Base-by-base conservation (phyloP, 768 basidiomycete genomes). In the Macrolepiota fuliginosa region DNA sequence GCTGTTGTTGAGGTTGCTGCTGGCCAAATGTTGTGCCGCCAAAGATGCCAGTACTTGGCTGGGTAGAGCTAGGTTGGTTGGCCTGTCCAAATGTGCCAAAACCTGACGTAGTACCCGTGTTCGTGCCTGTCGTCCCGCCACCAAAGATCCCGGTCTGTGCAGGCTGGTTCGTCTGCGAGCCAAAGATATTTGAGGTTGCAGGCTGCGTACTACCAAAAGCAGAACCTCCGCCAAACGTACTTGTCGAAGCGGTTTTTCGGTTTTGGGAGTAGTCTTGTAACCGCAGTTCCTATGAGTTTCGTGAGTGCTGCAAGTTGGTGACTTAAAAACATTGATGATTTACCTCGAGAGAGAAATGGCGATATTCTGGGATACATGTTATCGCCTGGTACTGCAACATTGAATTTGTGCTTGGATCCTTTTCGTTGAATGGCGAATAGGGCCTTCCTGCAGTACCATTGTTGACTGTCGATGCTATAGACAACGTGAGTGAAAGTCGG, bases 371-470 rank as follows among this genome's bases (percentile, higher is more conserved):
- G 81, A 90, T 92, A 64, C 88, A 88, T 17, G 88, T 83, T 57
- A 94, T 93, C 39, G 87, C 83, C 73, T 96, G 93, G 72, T 90
- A 96, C 63, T 91, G 88, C 45, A 89, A 77, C 45, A 49, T 54
- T 9, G 46, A n/a, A 4, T 77, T 83, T 12, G 74, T 61, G 54
- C 55, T 77, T 17, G 76, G 65, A 61, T 95, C 93, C 66, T 92
- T 92, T 69, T 95, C 93, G 37, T 56, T 79, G 85, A 4, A 78
- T 74, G 47, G 72, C 15, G 58, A 71, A 69, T 88, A 95, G 2
- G 83, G 72, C 2, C 92, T 88, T 64, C 86, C 85, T 15, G 84
- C 76, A 0, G 90, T 82, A 40, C 94, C 93, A 13, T 85, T 87
- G 25, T 45, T 57, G 46, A 59, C 35, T 11, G 61, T 56, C 2